Percentiles rank a stretch among this genome's conserved stretches.
Evolutionary conservation across 495 filamentous ascomycete species (phyloP).

Genomic region (Aspergillus panamensis): DNA sequence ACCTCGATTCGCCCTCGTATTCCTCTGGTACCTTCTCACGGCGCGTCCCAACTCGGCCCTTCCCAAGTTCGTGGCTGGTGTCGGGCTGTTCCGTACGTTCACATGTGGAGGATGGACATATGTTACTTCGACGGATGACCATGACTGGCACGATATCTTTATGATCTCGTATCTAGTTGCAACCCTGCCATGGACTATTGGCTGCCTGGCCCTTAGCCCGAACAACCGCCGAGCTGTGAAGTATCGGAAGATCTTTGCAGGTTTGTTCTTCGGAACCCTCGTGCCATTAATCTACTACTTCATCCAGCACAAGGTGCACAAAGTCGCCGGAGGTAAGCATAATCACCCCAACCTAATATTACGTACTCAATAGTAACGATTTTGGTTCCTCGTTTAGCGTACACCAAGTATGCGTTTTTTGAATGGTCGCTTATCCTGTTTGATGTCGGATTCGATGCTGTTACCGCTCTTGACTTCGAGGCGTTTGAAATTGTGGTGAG

Average conservation of each 20-base stretch:
- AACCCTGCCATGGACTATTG: slow-evolving; percentile 92
- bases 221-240: slow-evolving; percentile 79
- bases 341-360: neutral
- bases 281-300: slow-evolving; percentile 94
- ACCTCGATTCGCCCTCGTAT: slow-evolving; percentile 87
- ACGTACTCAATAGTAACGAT: neutral
- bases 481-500: slow-evolving; percentile 83
- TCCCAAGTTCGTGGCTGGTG: slow-evolving; percentile 76
- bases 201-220: slow-evolving; percentile 85
- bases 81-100: slow-evolving; percentile 82
- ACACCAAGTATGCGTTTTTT: slow-evolving; percentile 98
- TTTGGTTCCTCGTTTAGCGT: slow-evolving; percentile 53
- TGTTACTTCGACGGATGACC: slow-evolving; percentile 96
- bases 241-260: slow-evolving; percentile 81
- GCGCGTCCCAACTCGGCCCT: slow-evolving; percentile 66
- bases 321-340: slow-evolving; percentile 81
- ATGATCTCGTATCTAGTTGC: slow-evolving; percentile 98
- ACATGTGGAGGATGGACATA: slow-evolving; percentile 99
- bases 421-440: slow-evolving; percentile 95
- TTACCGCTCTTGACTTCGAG: slow-evolving; percentile 92
- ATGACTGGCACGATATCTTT: slow-evolving; percentile 98
- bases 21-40: slow-evolving; percentile 88
- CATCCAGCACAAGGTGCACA: slow-evolving; percentile 98
- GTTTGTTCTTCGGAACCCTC: slow-evolving; percentile 84
- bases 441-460: slow-evolving; percentile 94